A percentile compares a stretch with the other conserved stretches of the same genome.
Conservation (phyloP, 805 yeast genomes). For the Metschnikowia bowlesiae region DNA sequence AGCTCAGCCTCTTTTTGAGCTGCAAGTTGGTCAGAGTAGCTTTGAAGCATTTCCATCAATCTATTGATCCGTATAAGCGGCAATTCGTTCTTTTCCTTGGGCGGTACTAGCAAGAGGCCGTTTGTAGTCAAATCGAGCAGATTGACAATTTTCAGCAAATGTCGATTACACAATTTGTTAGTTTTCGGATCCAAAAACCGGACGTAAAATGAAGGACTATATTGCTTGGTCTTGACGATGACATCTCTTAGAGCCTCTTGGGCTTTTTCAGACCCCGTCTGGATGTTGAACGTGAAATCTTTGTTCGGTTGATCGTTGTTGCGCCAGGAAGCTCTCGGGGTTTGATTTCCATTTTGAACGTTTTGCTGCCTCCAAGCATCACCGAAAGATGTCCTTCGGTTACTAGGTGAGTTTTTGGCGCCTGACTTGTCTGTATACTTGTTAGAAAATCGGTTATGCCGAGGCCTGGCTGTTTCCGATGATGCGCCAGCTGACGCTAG, state of each 20-base stretch:
- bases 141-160: slow-evolving; percentile 33
- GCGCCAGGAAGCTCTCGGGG: neutral
- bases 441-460: neutral
- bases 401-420: neutral
- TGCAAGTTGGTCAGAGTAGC: slow-evolving; percentile 31
- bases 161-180: slow-evolving; percentile 18
- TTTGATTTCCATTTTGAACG: neutral
- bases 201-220: slow-evolving; percentile 21
- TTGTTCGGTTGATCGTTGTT: neutral
- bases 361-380: neutral
- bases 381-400: neutral
- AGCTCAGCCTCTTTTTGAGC: slow-evolving; percentile 26
- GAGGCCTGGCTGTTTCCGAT: neutral
- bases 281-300: slow-evolving; percentile 18
- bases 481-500: neutral
- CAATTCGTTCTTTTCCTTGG: slow-evolving; percentile 15
- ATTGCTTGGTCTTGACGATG: slow-evolving; percentile 19
- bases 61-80: slow-evolving; percentile 28
- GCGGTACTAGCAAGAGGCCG: slow-evolving; percentile 24
- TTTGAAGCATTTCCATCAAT: slow-evolving; percentile 30
- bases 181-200: slow-evolving; percentile 23
- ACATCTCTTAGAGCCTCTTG: slow-evolving; percentile 24
- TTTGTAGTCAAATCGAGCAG: slow-evolving; percentile 21
- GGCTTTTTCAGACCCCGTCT: slow-evolving; percentile 26
- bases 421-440: neutral